These are phyloP conservation scores for Amphibolis antarctica DNA, from an alignment of 106 monocot genomes.

Conservation along the genomic window DNA sequence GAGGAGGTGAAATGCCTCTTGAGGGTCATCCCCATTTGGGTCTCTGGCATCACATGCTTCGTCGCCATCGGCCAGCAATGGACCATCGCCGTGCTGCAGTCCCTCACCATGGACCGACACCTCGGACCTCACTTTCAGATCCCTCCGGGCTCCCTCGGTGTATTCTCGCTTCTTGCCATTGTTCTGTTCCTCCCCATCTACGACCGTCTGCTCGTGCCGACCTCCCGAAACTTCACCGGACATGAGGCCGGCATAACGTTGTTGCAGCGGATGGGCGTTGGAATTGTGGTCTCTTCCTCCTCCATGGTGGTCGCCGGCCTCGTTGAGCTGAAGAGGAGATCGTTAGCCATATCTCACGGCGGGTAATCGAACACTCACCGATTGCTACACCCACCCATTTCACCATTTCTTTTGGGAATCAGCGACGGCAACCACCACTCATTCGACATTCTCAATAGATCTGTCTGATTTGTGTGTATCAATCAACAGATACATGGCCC, in stretches of 20 bases:
- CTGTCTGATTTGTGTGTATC: no score
- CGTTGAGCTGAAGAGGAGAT: constrained; percentile 20
- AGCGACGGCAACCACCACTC: not conserved
- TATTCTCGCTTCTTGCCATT: constrained; percentile 20
- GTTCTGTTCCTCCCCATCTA: constrained; percentile 37
- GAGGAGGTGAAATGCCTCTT: constrained; percentile 45
- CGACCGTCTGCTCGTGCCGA: constrained; percentile 21
- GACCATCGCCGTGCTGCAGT: constrained; percentile 32
- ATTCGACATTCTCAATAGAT: no score
- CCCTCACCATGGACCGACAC: constrained; percentile 30
- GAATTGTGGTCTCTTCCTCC: constrained; percentile 26
- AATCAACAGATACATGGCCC: not conserved
- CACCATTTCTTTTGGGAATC: not conserved
- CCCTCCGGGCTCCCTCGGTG: constrained; percentile 27
- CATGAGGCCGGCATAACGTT: constrained; percentile 26
- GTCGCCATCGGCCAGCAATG: constrained; percentile 31
- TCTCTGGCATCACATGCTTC: constrained; percentile 32
- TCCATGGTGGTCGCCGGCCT: constrained; percentile 16
- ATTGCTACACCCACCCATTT: not conserved
- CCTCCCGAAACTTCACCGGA: constrained; percentile 26
- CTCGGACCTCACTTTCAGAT: constrained; percentile 19
- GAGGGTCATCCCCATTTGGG: constrained; percentile 43
- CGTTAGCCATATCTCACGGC: not conserved
- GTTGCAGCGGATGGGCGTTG: constrained; percentile 38
- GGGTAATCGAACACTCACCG: not conserved